Evolutionary conservation across 2,329 filamentous ascomycete species (phyloP), one percentile per base, ranked within the genome.

Genomic region (Samsoniella hepiali): DNA sequence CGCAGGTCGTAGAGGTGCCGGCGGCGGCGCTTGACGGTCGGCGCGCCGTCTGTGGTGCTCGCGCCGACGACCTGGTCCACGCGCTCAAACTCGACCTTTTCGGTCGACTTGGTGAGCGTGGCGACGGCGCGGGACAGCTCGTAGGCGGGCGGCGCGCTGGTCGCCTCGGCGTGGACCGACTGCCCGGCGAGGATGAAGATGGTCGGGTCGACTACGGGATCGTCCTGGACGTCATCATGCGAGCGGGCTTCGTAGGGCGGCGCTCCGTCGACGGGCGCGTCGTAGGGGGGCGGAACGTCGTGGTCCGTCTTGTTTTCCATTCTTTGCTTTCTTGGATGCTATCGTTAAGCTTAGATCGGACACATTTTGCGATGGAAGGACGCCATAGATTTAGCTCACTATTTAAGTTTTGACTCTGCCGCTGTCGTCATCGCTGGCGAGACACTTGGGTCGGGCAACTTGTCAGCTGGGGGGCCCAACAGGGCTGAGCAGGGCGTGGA

Each of bases 1-100:
- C 57, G 57, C 7, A 59, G 57, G 57, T 50, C 45, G 45, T 59
- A 59, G 6, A 59, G 44, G 45, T 59, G 44, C n/a, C 57, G 44
- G 7, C 32, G 44, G 32, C 56, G 56, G 13, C 5, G 31, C 10
- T 31, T 34, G 56, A 49, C 22, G 22, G 22, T n/a, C 1, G 56
- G 56, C 31, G 31, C 32, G 8, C 10, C 22, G 1, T 42, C 36
- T 22, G 22, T 22, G 38, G 53, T 11, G 22, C 27, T 5, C 5
- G 34, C 8, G 45, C 29, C n/a, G 22, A 31, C 29, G 57, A 17
- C n/a, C 11, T 40, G 32, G 45, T 59, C 57, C 11, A 50, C 6
- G 4, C 45, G 57, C 34, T 38, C 34, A 10, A 59, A 51, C 15
- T 38, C 45, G 8, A 59, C 57, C 15, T 51, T 59, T 7, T 50